These are phyloP conservation scores for Solanum clarkiae DNA, from an alignment of 257 asterid species.

Conservation along the genomic window DNA sequence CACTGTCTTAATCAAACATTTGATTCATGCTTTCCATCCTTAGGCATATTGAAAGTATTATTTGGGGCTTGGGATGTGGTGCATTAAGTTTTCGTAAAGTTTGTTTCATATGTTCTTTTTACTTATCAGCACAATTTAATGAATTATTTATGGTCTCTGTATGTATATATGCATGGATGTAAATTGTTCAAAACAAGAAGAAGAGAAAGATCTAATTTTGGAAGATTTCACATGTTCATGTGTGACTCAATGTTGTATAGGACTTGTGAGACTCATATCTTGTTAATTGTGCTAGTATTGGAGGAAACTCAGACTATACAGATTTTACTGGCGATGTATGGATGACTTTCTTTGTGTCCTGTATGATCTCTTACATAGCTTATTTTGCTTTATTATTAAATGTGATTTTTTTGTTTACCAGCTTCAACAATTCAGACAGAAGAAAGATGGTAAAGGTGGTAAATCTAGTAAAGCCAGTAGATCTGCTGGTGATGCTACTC, in stretches of 20 bases:
- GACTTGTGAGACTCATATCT: not conserved
- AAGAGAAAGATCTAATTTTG: not conserved
- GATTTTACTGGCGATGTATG: not conserved
- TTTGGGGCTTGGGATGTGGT: not conserved
- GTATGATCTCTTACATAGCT: not conserved
- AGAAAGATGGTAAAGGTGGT: constrained; percentile 73
- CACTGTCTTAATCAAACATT: not conserved
- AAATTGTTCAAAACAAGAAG: not conserved
- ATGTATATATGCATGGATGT: not conserved
- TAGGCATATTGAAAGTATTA: not conserved
- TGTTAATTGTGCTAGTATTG: not conserved
- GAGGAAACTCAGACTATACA: not conserved
- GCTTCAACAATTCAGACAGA: constrained; percentile 95
- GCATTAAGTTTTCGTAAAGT: not conserved
- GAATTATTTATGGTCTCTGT: not conserved
- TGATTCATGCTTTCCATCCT: not conserved
- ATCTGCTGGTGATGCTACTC: constrained; percentile 38
- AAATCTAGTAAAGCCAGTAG: constrained; percentile 47
- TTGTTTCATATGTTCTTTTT: not conserved
- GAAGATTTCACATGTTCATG: not conserved
- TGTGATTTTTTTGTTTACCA: constrained; percentile 12
- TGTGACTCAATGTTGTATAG: not conserved
- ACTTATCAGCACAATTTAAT: not conserved
- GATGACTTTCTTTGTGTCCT: not conserved
- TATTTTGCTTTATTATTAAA: not conserved